Percentiles rank a stretch among this genome's conserved stretches.
Conservation (phyloP, 768 basidiomycete species). For the Rubroboletus satanas region DNA sequence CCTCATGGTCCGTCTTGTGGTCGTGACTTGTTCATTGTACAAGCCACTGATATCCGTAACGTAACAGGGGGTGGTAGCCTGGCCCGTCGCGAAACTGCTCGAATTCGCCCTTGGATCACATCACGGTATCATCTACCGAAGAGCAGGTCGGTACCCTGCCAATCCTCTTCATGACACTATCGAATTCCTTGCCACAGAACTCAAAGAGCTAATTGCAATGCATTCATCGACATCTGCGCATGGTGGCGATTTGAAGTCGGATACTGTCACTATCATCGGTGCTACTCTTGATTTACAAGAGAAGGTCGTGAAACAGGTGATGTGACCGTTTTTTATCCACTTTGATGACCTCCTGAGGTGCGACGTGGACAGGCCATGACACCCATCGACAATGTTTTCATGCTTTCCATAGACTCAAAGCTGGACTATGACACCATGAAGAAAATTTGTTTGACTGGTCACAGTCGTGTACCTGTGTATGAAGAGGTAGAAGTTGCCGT, state of each 20-base stretch:
- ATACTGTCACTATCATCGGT: constrained; percentile 88
- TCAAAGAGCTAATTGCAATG: constrained; percentile 89
- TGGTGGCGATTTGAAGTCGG: constrained; percentile 81
- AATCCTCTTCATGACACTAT: neutral
- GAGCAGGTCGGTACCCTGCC: constrained; percentile 44
- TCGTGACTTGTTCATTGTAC: neutral
- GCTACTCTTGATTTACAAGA: constrained; percentile 87
- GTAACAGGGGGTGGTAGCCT: constrained; percentile 64
- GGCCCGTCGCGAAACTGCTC: constrained; percentile 83
- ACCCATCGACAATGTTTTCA: constrained; percentile 74
- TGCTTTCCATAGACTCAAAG: constrained; percentile 81
- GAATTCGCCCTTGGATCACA: constrained; percentile 76
- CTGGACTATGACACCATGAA: constrained; percentile 79
- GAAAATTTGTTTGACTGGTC: constrained; percentile 73
- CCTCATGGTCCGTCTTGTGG: constrained; percentile 44
- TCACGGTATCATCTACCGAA: constrained; percentile 88
- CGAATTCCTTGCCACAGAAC: constrained; percentile 39
- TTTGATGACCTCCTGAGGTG: neutral
- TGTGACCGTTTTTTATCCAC: neutral
- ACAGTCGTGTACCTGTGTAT: constrained; percentile 80
- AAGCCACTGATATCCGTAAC: neutral
- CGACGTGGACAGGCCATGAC: constrained; percentile 62
- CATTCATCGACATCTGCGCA: constrained; percentile 68
- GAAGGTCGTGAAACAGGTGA: constrained; percentile 70
- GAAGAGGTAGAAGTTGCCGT: constrained; percentile 68